Evolutionary conservation across 306 rosid species (phyloP).

Genomic region (Begonia masoniana): DNA sequence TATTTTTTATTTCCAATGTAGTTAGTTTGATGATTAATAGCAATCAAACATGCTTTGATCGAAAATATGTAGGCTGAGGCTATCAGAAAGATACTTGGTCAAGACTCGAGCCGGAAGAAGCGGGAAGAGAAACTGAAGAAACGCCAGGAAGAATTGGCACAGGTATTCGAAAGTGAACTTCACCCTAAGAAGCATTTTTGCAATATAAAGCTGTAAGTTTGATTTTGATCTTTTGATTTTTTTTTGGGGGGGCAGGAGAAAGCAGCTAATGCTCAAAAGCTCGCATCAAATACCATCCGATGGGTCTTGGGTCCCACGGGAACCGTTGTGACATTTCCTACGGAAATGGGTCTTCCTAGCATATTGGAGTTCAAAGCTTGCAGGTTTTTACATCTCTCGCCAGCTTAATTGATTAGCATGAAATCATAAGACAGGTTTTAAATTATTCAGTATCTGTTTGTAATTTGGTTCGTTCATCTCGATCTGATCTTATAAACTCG

Average conservation of each 20-base stretch:
- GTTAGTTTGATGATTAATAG: no score
- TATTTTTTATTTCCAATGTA: no score
- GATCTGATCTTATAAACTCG: no score
- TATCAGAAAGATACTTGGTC: constrained; percentile 51
- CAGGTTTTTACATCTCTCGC: constrained; percentile 21
- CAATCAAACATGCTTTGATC: no score
- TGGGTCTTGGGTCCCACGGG: constrained; percentile 37
- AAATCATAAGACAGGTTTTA: neutral
- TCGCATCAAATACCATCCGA: constrained; percentile 35
- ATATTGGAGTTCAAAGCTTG: constrained; percentile 25
- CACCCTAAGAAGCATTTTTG: no score
- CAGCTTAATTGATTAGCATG: neutral
- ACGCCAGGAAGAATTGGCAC: constrained; percentile 23
- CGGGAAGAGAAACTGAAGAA: constrained; percentile 38
- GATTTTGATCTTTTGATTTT: neutral
- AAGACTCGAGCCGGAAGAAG: constrained; percentile 49
- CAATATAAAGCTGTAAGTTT: neutral
- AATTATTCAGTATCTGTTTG: constrained; percentile 4
- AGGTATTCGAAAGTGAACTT: constrained; percentile 15
- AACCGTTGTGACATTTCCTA: constrained; percentile 35
- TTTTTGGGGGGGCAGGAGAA: constrained; percentile 18
- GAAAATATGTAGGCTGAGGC: constrained; percentile 31
- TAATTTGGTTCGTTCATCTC: neutral
- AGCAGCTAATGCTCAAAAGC: constrained; percentile 17
- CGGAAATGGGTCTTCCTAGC: constrained; percentile 42